Base-by-base conservation (phyloP, 108 stramenopile species). In the Nitzschia putrida region DNA sequence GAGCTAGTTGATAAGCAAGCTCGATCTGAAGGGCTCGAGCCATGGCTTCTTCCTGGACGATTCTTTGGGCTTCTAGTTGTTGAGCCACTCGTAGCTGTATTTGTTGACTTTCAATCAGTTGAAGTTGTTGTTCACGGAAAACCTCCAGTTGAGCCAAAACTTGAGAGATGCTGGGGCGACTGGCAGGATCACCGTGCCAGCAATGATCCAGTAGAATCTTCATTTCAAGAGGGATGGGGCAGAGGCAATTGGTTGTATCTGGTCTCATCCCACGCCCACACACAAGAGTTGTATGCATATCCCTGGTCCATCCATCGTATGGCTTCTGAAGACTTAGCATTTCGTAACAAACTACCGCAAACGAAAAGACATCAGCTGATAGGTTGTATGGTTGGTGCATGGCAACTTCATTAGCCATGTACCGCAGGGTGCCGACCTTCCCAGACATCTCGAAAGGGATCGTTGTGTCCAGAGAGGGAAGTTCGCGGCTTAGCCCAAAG, bases 381-480 rank as follows among this genome's bases (percentile, higher is more conserved):
- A 83, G 74, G 67, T 85, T 86, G 78, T 92, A 92, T 47, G 64
- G 69, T 43, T 82, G 77, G 51, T 83, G 76, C 10, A 29, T 29
- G 8, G 82, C 82, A 0, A 86, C 85, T 57, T 86, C 85, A 18
- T 71, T 71, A 2, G 86, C 89, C 94, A 95, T 95, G 59, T 93
- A 93, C 2, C 86, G 84, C 0, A 82, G 57, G 12, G 81, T 83
- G 29, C 87, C 87, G 13, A 81, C 76, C 29, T 83, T 83, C 51
- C 84, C 84, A 1, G 76, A 77, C 78, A 88, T 79, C 8, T 78
- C 61, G 53, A 76, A 88, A 14, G 80, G 72, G 26, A 61, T 56
- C 23, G 51, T 52, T 8, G 76, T 68, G 37, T 84, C 81, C 67
- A 83, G 57, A 24, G 66, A 72, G 22, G 86, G 85, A 24, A 92